A percentile compares a stretch with the other conserved stretches of the same genome.
Conservation (phyloP, 352 stramenopile species). For the Globisporangium polare region DNA sequence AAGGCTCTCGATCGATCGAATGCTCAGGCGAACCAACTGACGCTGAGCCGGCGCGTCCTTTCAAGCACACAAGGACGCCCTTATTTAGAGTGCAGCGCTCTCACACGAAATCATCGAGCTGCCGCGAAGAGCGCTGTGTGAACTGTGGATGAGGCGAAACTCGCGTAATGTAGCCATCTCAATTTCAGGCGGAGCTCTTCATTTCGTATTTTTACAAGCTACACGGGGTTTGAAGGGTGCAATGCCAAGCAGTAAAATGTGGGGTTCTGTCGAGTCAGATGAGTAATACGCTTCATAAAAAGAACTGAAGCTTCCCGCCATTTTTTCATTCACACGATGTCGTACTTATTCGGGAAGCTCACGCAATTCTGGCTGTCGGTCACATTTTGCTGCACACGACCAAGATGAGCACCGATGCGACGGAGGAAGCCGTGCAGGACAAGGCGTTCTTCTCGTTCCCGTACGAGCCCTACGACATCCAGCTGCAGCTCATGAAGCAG, state of each 20-base stretch:
- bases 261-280: neutral
- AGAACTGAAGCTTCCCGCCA: neutral
- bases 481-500: constrained; percentile 86
- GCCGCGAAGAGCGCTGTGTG: too few species aligned
- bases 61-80: neutral
- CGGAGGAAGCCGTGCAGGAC: constrained; percentile 22
- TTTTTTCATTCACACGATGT: neutral
- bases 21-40: neutral
- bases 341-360: neutral
- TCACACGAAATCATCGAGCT: too few species aligned
- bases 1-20: neutral
- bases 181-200: too few species aligned
- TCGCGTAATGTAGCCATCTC: too few species aligned
- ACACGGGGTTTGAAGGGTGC: too few species aligned
- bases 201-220: too few species aligned
- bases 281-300: neutral
- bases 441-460: constrained; percentile 84
- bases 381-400: neutral
- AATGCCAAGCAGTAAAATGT: too few species aligned
- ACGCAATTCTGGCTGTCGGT: neutral
- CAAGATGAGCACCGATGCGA: neutral
- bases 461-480: constrained; percentile 89
- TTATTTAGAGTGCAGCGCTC: too few species aligned
- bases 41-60: constrained; percentile 1
- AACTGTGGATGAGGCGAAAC: too few species aligned